These are phyloP conservation scores for Stagonosporopsis cucurbitacearum DNA, from an alignment of 2,329 filamentous ascomycete species.

Conservation along the genomic window DNA sequence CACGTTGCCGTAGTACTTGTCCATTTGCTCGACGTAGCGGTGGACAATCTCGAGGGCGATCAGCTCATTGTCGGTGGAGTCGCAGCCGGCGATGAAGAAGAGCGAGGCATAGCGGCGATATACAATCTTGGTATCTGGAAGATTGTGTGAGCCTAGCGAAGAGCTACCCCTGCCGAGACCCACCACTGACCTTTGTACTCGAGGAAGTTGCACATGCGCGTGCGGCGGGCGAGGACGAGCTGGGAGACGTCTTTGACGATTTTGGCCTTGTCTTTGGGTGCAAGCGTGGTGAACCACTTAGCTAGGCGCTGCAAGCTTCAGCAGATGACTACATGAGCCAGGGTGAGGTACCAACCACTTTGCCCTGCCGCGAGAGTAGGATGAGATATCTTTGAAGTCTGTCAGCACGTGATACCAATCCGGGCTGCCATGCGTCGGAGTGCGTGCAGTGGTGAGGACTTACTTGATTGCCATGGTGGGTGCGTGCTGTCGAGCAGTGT, in stretches of 20 bases:
- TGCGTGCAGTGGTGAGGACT: slow-evolving; percentile 25
- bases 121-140: slow-evolving; percentile 91
- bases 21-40: slow-evolving; percentile 99
- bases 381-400: slow-evolving; percentile 79
- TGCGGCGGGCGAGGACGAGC: slow-evolving; percentile 91
- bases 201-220: slow-evolving; percentile 99
- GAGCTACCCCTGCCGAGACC: slow-evolving; percentile 20
- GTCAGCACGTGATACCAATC: slow-evolving; percentile 17
- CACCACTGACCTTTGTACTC: slow-evolving; percentile 86
- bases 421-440: neutral
- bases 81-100: slow-evolving; percentile 98
- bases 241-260: slow-evolving; percentile 99
- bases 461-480: slow-evolving; percentile 63
- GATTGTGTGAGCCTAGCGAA: slow-evolving; percentile 37
- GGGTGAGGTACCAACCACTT: slow-evolving; percentile 77
- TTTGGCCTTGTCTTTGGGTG: slow-evolving; percentile 98
- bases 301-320: slow-evolving; percentile 77
- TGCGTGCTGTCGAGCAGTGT: slow-evolving; percentile 12
- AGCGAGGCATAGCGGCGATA: slow-evolving; percentile 98
- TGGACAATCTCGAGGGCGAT: slow-evolving; percentile 99
- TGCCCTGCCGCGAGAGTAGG: slow-evolving; percentile 95
- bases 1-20: slow-evolving; percentile 99
- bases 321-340: slow-evolving; percentile 34
- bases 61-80: slow-evolving; percentile 96
- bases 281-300: slow-evolving; percentile 99